Evolutionary conservation across 192 early-diverging fungal species (phyloP), one percentile per base, ranked within the genome.

Genomic region (Rhizophagus clarus): DNA sequence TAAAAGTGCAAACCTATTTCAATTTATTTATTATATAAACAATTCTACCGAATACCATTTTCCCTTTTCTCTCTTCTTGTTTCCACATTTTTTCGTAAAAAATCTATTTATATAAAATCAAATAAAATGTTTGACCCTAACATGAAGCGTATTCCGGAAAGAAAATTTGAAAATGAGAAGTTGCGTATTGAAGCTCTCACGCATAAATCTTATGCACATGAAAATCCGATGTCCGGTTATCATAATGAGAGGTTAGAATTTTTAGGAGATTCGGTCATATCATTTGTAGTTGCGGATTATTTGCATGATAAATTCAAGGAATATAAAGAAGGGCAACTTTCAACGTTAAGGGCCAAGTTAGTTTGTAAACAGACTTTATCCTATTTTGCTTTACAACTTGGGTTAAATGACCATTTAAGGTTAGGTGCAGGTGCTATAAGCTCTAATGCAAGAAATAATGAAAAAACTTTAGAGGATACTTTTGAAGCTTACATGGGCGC

Each of bases 401-500:
- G 37, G 0, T n/a, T 70, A 70, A 29, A 70, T 24, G 37, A n/a
- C 14, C 20, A 70, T 22, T 24, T 70, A 11, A 20, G 32, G 68
- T 8, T 70, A 40, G 68, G 68, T 9, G 32, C 22, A 10, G 68
- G 68, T n/a, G 31, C 68, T 2, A 20, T n/a, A 11, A 10, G 7
- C 8, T 40, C 68, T 11, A 31, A 31, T 31, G 64, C 26, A 31
- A 70, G 68, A n/a, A 70, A 37, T n/a, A 70, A 42, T 70, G 68
- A 70, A n/a, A 70, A 40, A 40, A 24, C 31, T 45, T 70, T 70
- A 40, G 68, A 70, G 20, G 68, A 70, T 24, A 11, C 68, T 22
- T 70, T 70, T 24, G 68, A 70, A 70, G 68, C 68, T 22, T 70
- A 70, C n/a, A 24, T 70, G 22, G 68, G 68, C 24, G 68, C 68